phyloP scores from a whole-genome alignment of 495 filamentous ascomycete species.

The Letharia lupina region DNA sequence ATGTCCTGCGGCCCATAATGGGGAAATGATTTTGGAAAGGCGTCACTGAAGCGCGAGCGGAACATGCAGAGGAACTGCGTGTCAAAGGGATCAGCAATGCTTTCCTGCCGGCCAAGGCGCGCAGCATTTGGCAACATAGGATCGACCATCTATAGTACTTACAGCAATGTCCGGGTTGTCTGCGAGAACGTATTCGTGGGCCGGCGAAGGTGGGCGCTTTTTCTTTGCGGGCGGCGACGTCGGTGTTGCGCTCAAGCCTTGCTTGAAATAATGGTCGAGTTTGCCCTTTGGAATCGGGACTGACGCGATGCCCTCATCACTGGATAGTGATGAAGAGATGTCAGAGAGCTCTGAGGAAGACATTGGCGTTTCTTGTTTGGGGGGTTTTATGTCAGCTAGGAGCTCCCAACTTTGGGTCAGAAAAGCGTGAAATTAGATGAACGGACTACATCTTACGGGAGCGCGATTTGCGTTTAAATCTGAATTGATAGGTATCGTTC shows the following conservation, averaged over 20 bases:
- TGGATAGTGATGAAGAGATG: constrained; percentile 51
- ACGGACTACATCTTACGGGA: constrained; percentile 12
- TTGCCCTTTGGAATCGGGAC: constrained; percentile 32
- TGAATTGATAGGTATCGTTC: constrained; percentile 1
- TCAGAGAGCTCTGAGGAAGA: constrained; percentile 47
- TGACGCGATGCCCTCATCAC: constrained; percentile 41
- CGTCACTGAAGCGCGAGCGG: constrained; percentile 81
- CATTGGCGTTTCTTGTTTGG: constrained; percentile 31
- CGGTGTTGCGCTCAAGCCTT: constrained; percentile 39
- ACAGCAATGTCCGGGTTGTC: constrained; percentile 86
- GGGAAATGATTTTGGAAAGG: constrained; percentile 73
- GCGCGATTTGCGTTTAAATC: constrained; percentile 19
- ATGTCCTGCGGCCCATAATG: constrained; percentile 94
- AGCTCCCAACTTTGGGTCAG: constrained; percentile 14
- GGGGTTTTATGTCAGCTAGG: constrained; percentile 15
- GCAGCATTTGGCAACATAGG: constrained; percentile 37
- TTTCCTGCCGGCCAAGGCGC: constrained; percentile 31
- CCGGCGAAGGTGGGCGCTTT: constrained; percentile 69
- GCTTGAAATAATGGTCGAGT: constrained; percentile 32
- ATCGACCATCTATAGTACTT: constrained; percentile 34
- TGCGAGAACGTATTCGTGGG: constrained; percentile 78
- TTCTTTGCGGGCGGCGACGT: constrained; percentile 60
- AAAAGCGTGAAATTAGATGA: constrained; percentile 8
- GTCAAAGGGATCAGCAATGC: constrained; percentile 28
- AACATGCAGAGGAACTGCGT: constrained; percentile 94